phyloP scores from a whole-genome alignment of 192 early-diverging fungal species.

The Haplosporangium gracile region DNA sequence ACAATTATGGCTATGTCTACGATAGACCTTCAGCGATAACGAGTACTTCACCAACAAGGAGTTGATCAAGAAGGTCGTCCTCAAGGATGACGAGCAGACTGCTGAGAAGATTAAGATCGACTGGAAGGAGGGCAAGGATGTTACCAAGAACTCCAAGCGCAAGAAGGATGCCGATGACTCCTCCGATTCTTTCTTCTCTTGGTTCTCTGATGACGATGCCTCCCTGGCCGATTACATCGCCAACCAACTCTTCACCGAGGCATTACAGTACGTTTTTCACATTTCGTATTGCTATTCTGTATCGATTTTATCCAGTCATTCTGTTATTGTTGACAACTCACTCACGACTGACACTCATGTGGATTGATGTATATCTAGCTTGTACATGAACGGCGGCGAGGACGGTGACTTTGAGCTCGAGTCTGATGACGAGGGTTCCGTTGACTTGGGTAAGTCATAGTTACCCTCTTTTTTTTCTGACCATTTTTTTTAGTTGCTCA shows the following conservation, averaged over 20 bases:
- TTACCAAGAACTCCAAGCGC: constrained; percentile 57
- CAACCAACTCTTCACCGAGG: constrained; percentile 39
- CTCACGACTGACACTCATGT: neutral
- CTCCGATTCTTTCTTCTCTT: constrained; percentile 49
- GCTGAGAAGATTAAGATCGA: constrained; percentile 53
- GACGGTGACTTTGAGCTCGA: constrained; percentile 35
- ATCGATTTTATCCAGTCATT: neutral
- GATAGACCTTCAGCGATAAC: constrained; percentile 64
- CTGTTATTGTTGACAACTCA: neutral
- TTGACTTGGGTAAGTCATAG: constrained; percentile 37
- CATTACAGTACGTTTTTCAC: constrained; percentile 33
- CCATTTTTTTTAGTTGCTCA: neutral
- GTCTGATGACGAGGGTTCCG: constrained; percentile 31
- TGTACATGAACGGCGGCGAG: constrained; percentile 16
- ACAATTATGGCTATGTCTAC: neutral
- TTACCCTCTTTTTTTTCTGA: neutral
- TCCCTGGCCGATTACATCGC: constrained; percentile 30
- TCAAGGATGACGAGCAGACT: constrained; percentile 27
- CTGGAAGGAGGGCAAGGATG: constrained; percentile 72
- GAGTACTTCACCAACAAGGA: constrained; percentile 67
- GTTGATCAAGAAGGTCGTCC: constrained; percentile 67
- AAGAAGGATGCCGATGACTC: constrained; percentile 59
- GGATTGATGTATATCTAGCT: neutral
- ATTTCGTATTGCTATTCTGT: neutral
- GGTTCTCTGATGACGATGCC: constrained; percentile 37